These are phyloP conservation scores for Daldinia bambusicola DNA, from an alignment of 495 filamentous ascomycete species.

Conservation along the genomic window DNA sequence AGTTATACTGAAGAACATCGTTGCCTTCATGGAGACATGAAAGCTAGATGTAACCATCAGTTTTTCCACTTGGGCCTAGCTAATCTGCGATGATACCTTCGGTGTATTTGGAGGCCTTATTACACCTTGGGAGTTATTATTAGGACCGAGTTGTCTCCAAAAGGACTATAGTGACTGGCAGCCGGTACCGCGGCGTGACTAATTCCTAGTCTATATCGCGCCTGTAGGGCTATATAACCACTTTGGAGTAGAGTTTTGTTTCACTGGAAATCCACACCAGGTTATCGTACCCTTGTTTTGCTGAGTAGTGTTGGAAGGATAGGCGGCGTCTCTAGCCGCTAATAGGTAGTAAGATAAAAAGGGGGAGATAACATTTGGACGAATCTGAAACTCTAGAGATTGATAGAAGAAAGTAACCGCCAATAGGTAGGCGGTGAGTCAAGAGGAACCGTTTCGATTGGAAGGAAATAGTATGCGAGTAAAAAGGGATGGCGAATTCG, in stretches of 20 bases:
- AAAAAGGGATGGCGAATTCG: conserved; percentile 6
- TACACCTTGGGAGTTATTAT: conserved; percentile 8
- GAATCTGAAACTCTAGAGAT: conserved; percentile 25
- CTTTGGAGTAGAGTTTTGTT: conserved; percentile 1
- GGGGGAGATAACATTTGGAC: conserved; percentile 1
- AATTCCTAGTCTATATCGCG: conserved; percentile 1
- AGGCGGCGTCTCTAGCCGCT: conserved; percentile 7
- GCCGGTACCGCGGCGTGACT: not conserved
- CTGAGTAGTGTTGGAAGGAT: not conserved
- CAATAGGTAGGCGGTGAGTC: conserved; percentile 1
- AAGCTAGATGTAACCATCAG: not conserved
- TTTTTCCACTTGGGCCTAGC: not conserved
- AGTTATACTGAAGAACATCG: not conserved
- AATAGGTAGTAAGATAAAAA: conserved; percentile 13
- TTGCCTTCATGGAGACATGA: not conserved
- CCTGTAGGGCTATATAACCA: conserved; percentile 10
- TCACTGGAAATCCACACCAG: conserved; percentile 4
- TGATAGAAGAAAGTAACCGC: conserved; percentile 8
- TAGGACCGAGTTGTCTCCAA: not conserved
- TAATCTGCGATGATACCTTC: not conserved
- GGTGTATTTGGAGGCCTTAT: not conserved
- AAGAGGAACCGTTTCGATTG: conserved; percentile 1
- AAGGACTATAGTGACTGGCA: not conserved
- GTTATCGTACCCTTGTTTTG: conserved; percentile 4
- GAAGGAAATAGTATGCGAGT: conserved; percentile 14